phyloP scores from a whole-genome alignment of 495 filamentous ascomycete species.

The Penicillium canescens region DNA sequence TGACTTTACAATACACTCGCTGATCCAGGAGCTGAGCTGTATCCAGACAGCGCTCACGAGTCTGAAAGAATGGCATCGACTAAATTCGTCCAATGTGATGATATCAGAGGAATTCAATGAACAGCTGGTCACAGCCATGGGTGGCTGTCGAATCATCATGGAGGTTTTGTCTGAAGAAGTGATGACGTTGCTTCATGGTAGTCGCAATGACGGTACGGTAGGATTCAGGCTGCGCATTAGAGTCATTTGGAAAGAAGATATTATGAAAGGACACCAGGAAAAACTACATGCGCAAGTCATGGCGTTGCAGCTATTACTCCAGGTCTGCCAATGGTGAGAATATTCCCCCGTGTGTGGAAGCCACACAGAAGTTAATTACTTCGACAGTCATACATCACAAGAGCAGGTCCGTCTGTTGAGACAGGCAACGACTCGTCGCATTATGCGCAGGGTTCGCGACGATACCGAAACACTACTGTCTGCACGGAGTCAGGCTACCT shows the following conservation, averaged over 20 bases:
- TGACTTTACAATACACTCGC: constrained; percentile 40
- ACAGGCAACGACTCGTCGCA: constrained; percentile 32
- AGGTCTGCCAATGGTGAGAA: constrained; percentile 46
- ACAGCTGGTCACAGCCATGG: constrained; percentile 38
- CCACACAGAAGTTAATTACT: constrained; percentile 5
- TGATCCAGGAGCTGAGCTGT: constrained; percentile 40
- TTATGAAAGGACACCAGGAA: constrained; percentile 41
- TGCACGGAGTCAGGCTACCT: constrained; percentile 23
- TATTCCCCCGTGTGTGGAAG: not conserved
- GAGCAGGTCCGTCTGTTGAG: constrained; percentile 38
- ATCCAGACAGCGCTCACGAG: constrained; percentile 41
- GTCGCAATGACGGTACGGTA: constrained; percentile 8
- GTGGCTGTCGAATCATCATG: constrained; percentile 43
- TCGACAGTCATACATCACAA: constrained; percentile 29
- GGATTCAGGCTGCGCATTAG: constrained; percentile 27
- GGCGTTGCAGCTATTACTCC: constrained; percentile 45
- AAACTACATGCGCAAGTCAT: constrained; percentile 39
- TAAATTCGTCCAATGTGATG: constrained; percentile 25
- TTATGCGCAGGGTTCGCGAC: constrained; percentile 41
- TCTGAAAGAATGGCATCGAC: constrained; percentile 40
- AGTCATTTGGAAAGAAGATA: constrained; percentile 45
- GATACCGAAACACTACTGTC: constrained; percentile 42
- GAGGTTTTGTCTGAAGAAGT: constrained; percentile 42
- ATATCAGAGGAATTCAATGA: constrained; percentile 28
- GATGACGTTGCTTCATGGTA: constrained; percentile 27